Evolutionary conservation across 1,284 basidiomycete genomes (phyloP).

Genomic region (Schizophyllum amplum): DNA sequence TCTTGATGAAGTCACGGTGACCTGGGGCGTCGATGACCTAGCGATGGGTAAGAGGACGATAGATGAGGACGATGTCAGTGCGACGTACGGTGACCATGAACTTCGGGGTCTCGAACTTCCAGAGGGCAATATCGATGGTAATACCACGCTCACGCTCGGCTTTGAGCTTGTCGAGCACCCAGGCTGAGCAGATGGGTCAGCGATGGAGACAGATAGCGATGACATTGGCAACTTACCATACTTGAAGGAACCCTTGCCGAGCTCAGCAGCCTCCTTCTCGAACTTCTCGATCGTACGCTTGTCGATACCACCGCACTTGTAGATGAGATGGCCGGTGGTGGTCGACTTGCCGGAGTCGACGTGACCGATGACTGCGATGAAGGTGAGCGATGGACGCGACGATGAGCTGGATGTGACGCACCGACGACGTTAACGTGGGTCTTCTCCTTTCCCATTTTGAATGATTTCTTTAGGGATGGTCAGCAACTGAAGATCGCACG

Average conservation of each 20-base stretch:
- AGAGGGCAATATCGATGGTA: slow-evolving; percentile 99
- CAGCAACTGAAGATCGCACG: slow-evolving; percentile 22
- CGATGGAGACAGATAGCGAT: slow-evolving; percentile 11
- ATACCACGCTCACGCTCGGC: slow-evolving; percentile 99
- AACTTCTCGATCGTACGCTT: slow-evolving; percentile 99
- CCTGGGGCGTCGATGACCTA: slow-evolving; percentile 98
- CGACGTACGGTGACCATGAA: slow-evolving; percentile 78
- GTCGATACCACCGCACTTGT: slow-evolving; percentile 99
- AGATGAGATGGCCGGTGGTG: slow-evolving; percentile 99
- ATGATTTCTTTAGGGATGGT: slow-evolving; percentile 33
- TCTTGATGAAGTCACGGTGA: slow-evolving; percentile 99
- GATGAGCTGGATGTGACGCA: slow-evolving; percentile 31
- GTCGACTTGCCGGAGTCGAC: slow-evolving; percentile 99
- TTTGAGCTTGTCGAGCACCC: slow-evolving; percentile 99
- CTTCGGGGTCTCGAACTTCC: slow-evolving; percentile 98
- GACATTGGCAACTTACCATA: slow-evolving; percentile 56
- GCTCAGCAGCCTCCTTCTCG: slow-evolving; percentile 99
- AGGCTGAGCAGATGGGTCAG: slow-evolving; percentile 50
- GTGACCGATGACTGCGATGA: slow-evolving; percentile 84
- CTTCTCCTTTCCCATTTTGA: slow-evolving; percentile 88
- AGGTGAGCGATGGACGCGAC: slow-evolving; percentile 16
- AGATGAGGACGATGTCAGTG: not conserved
- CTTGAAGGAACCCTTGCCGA: slow-evolving; percentile 99
- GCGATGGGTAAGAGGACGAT: slow-evolving; percentile 8
- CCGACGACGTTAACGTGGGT: slow-evolving; percentile 89